A percentile compares a stretch with the other conserved stretches of the same genome.
phyloP scores from a whole-genome alignment of 768 basidiomycete species.

The Lactarius sp. region DNA sequence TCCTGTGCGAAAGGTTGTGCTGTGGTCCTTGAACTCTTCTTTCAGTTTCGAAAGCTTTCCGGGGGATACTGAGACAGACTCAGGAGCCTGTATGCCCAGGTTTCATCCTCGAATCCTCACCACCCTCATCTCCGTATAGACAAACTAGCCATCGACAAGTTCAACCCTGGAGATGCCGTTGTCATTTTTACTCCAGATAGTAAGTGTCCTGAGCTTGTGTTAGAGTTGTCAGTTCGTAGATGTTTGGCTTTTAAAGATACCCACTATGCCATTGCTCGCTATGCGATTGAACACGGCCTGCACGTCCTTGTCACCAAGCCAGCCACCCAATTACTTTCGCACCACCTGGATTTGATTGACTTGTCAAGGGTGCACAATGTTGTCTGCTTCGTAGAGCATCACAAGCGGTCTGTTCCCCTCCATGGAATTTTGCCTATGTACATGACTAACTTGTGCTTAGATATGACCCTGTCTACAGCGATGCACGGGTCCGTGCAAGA shows the following conservation, averaged over 20 bases:
- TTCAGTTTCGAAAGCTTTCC: slow-evolving; percentile 76
- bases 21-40: neutral
- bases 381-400: slow-evolving; percentile 91
- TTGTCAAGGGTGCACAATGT: slow-evolving; percentile 77
- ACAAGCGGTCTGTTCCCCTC: slow-evolving; percentile 57
- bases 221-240: neutral
- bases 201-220: slow-evolving; percentile 34
- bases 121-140: slow-evolving; percentile 40
- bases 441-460: slow-evolving; percentile 32
- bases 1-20: neutral
- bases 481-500: slow-evolving; percentile 74
- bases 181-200: slow-evolving; percentile 93
- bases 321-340: slow-evolving; percentile 77
- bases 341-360: slow-evolving; percentile 74
- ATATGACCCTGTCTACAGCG: slow-evolving; percentile 89
- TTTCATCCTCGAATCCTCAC: slow-evolving; percentile 2
- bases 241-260: slow-evolving; percentile 48
- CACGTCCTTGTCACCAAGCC: slow-evolving; percentile 94
- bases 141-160: slow-evolving; percentile 71
- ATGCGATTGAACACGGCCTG: slow-evolving; percentile 78
- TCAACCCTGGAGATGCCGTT: slow-evolving; percentile 81
- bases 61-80: slow-evolving; percentile 58
- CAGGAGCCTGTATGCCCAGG: slow-evolving; percentile 69
- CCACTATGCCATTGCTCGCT: slow-evolving; percentile 78
- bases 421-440: neutral